Base-by-base conservation (phyloP, 257 asterid species). In the Echites panduratus region DNA sequence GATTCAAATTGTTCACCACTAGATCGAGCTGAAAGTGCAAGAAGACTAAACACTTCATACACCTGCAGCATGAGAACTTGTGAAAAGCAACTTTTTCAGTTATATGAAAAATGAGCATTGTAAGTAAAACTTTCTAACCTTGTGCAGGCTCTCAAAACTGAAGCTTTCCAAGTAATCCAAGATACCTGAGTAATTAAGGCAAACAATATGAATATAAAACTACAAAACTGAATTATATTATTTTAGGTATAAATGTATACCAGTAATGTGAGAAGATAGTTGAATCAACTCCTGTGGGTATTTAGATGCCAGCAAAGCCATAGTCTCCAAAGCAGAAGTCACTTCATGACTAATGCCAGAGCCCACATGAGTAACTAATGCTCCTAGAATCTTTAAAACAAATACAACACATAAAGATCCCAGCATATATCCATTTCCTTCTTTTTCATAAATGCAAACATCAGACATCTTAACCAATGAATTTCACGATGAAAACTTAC, bases 121-220 rank as follows among this genome's bases (percentile, higher is more conserved):
- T 7, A 68, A 73, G 38, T 49, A 66, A 53, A 56, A 66, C 58
- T 32, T 41, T 2, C 27, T 66, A 52, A 87, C 97, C 97, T 89
- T 89, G 82, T 83, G 97, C 76, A 91, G 86, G 76, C 85, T 84
- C 84, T 81, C 93, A 72, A 76, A 65, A 67, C 78, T 83, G 82
- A 91, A 89, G 69, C 94, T 84, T 88, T 91, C 97, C 84, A 89
- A 79, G 84, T 91, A 91, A 84, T 91, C 97, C 86, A 91, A 83
- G 86, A 91, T 82, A 78, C 97, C 97, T 91, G 84, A 68, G 77
- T 64, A 74, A 65, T 35, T 68, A 75, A 72, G 64, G 48, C 45
- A n/a, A 5, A 68, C 64, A 66, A 69, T 32, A 32, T 59, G 8
- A 14, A 62, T 13, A 41, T 12, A 54, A 40, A 65, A 35, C 57